Conservation (phyloP, 2,329 filamentous ascomycete genomes). For the Ceratocystis harringtonii region DNA sequence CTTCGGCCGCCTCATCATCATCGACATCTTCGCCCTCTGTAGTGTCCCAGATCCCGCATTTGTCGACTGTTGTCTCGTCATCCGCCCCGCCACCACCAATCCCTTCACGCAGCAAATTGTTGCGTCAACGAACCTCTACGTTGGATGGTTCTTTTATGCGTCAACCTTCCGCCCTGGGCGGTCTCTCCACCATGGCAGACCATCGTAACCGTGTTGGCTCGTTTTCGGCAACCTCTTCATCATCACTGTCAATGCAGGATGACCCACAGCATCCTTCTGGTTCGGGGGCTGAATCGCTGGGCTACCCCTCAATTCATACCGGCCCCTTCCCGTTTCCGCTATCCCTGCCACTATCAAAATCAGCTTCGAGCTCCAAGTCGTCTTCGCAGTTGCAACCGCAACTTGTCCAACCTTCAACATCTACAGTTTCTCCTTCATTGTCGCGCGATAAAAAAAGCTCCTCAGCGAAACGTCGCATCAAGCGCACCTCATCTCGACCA, state of each 20-base stretch:
- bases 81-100: conserved; percentile 14
- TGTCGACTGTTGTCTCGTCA: not conserved
- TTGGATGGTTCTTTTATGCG: conserved; percentile 34
- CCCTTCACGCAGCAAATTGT: conserved; percentile 11
- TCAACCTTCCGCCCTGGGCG: conserved; percentile 31
- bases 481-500: conserved; percentile 41
- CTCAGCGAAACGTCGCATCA: conserved; percentile 37
- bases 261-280: conserved; percentile 29
- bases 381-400: conserved; percentile 8
- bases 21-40: not conserved
- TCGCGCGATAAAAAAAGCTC: conserved; percentile 31
- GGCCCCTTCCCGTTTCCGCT: conserved; percentile 18
- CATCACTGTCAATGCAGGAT: conserved; percentile 39
- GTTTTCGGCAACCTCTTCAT: conserved; percentile 39
- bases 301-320: conserved; percentile 28
- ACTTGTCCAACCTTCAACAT: conserved; percentile 18
- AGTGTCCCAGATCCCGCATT: not conserved
- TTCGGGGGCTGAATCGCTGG: conserved; percentile 30
- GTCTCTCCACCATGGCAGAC: conserved; percentile 28
- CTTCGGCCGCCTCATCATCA: not conserved
- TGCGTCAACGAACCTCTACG: conserved; percentile 42
- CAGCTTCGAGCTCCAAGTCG: not conserved
- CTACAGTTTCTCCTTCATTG: conserved; percentile 18
- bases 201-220: conserved; percentile 54
- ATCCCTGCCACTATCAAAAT: not conserved